These are phyloP conservation scores for Trichoderma orchidacearum DNA, from an alignment of 495 filamentous ascomycete genomes.

Conservation along the genomic window DNA sequence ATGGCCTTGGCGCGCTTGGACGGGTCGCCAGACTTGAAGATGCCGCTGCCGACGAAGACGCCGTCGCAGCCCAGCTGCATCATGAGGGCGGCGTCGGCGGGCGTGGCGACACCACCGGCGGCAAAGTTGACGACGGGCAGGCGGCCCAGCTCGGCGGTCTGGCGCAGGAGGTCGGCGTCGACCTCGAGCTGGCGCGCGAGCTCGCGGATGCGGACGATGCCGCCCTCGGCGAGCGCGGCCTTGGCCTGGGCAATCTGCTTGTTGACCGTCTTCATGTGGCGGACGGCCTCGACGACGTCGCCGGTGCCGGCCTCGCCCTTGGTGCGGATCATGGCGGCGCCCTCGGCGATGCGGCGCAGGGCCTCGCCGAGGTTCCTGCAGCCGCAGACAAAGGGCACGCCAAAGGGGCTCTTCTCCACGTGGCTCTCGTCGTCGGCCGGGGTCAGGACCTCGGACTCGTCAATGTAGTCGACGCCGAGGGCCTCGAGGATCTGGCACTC, in stretches of 20 bases:
- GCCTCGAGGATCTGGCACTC: conserved; percentile 98
- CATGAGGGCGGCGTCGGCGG: conserved; percentile 95
- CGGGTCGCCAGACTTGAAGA: conserved; percentile 92
- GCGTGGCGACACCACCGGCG: conserved; percentile 91
- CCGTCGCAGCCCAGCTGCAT: conserved; percentile 98
- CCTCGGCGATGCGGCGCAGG: conserved; percentile 79
- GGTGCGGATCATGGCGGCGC: conserved; percentile 96
- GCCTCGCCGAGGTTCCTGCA: conserved; percentile 94
- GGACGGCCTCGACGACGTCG: conserved; percentile 91
- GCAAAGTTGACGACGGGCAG: conserved; percentile 97
- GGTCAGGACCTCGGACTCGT: conserved; percentile 94
- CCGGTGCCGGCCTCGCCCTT: conserved; percentile 99
- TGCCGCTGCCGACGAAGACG: conserved; percentile 91
- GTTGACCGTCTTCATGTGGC: conserved; percentile 88
- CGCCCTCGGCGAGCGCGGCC: conserved; percentile 41
- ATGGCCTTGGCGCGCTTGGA: conserved; percentile 81
- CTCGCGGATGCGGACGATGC: conserved; percentile 53
- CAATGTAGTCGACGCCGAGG: conserved; percentile 92
- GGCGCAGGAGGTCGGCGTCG: conserved; percentile 63
- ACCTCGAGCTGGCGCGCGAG: conserved; percentile 71
- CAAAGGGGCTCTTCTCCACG: conserved; percentile 77
- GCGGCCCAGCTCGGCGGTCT: conserved; percentile 74
- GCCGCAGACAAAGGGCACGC: conserved; percentile 88
- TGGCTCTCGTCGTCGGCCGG: conserved; percentile 85
- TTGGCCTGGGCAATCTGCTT: conserved; percentile 66